A percentile compares a stretch with the other conserved stretches of the same genome.
These are phyloP conservation scores for Eimeria sp. DNA, from an alignment of 169 alveolate species.

Conservation along the genomic window DNA sequence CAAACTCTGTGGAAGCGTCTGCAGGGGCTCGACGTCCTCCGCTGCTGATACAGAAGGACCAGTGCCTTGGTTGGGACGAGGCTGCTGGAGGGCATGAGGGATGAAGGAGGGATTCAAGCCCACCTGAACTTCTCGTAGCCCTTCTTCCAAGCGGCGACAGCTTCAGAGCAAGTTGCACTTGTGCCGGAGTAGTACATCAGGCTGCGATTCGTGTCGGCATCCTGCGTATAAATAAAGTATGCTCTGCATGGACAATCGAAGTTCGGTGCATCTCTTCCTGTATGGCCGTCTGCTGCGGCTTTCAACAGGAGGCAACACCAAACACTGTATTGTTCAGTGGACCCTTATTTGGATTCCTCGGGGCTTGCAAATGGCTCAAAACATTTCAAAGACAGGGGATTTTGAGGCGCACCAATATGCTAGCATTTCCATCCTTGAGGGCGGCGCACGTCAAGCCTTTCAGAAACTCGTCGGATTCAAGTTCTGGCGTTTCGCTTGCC, in stretches of 20 bases:
- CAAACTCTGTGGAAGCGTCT: background rate
- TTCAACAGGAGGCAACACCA: background rate
- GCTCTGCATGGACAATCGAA: background rate
- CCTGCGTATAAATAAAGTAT: background rate
- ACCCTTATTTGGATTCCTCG: background rate
- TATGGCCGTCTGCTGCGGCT: background rate
- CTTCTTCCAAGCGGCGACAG: background rate
- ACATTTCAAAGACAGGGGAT: background rate
- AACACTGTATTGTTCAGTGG: background rate
- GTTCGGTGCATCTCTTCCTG: background rate
- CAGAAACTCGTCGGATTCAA: background rate
- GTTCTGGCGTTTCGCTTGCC: background rate
- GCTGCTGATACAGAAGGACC: background rate
- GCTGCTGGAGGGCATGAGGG: background rate
- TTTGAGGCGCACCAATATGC: background rate
- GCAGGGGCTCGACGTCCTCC: background rate
- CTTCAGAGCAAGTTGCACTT: background rate
- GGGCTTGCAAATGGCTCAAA: background rate
- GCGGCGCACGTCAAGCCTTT: conserved; percentile 2
- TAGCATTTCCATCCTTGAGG: background rate
- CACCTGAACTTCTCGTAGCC: conserved; percentile 43
- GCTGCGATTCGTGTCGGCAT: background rate
- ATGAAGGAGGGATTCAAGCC: background rate
- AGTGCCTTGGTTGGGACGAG: background rate
- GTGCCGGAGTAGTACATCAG: conserved; percentile 27